Evolutionary conservation across 306 rosid genomes (phyloP), one percentile per base, ranked within the genome.

Genomic region (Cucumis hystrix): DNA sequence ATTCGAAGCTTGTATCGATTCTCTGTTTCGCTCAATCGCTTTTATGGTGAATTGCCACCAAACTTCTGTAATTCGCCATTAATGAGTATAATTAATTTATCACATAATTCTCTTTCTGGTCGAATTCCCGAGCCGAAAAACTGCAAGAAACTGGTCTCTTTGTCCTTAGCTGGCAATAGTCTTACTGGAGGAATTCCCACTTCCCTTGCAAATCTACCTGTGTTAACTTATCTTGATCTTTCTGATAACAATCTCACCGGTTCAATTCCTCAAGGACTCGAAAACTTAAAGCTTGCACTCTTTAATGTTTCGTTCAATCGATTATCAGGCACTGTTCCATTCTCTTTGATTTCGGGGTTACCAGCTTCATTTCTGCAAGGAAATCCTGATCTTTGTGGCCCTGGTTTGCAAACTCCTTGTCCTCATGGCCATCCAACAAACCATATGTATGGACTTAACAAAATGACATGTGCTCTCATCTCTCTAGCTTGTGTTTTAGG

Each of bases 291-390:
- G 90, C 97, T 95, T 78, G 99, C 99, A 0, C 97, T 95, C 71
- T 95, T 95, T 83, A 95, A 95, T 76, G 97, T 95, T 1, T 95
- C 99, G 52, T 95, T 86, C 83, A 95, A 95, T 84, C 86, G 82
- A 65, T 90, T 95, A 58, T 95, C 99, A 13, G 99, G 99, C 41
- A 75, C 79, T 66, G 99, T 95, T 56, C 99, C 99, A 8, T 83
- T 81, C 76, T 87, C 97, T 57, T 80, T 95, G 82, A 86, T 95
- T 78, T 90, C 97, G 11, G 97, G 97, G 66, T 89, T 95, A 3
- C 99, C 99, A 8, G 99, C 99, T 56, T 95, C 99, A 20, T 95
- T 88, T 81, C 88, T 95, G 84, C 96, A 95, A 81, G 99, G 99
- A 69, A 95, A 95, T 78, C 88, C 90, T 30, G 85, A 74, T 72